A percentile compares a stretch with the other conserved stretches of the same genome.
phyloP scores from a whole-genome alignment of 2,329 filamentous ascomycete genomes.

The Botrytis aclada region DNA sequence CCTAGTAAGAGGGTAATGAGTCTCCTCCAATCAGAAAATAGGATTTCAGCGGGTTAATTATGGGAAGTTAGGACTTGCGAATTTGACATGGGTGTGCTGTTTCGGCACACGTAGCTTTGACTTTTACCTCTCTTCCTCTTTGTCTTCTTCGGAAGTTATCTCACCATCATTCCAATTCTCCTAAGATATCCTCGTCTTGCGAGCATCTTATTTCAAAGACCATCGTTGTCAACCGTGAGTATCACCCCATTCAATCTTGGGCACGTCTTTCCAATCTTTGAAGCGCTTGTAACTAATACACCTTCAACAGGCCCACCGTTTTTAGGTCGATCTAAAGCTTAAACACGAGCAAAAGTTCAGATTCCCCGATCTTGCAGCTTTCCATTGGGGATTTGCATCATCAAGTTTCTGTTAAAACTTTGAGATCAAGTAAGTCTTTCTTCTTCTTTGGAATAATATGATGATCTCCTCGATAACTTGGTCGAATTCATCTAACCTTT shows the following conservation, averaged over 20 bases:
- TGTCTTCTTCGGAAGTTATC: neutral
- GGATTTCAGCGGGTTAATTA: neutral
- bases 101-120: neutral
- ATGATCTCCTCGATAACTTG: no score
- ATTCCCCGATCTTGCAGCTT: neutral
- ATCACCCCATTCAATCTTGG: neutral
- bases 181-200: no score
- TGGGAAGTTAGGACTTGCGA: no score
- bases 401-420: neutral
- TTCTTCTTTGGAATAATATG: fast-evolving
- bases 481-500: neutral
- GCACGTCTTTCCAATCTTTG: fast-evolving
- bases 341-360: neutral
- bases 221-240: neutral
- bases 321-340: neutral
- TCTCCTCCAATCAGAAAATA: neutral
- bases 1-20: neutral
- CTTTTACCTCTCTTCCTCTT: neutral
- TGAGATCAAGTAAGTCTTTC: neutral
- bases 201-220: neutral
- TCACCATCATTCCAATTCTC: neutral
- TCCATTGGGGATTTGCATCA: neutral
- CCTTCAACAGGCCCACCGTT: neutral
- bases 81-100: neutral
- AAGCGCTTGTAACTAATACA: neutral